Percentiles rank a stretch among this genome's conserved stretches.
phyloP scores from a whole-genome alignment of 2,329 filamentous ascomycete species.

The Cladosporium phlei region DNA sequence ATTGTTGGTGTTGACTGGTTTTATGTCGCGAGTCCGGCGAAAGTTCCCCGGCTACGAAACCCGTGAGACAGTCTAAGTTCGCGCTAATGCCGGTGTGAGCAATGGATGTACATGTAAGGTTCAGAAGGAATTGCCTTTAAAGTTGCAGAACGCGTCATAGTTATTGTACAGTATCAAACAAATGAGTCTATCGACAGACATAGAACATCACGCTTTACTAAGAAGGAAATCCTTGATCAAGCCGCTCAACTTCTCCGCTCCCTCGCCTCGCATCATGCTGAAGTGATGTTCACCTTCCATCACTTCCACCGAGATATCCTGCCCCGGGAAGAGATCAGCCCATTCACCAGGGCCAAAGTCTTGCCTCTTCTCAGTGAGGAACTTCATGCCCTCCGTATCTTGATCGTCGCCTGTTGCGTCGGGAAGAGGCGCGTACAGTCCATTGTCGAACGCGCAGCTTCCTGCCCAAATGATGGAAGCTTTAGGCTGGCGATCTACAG shows the following conservation, averaged over 20 bases:
- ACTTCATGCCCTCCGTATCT: constrained; percentile 47
- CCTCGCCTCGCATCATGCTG: constrained; percentile 34
- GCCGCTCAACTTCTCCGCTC: constrained; percentile 15
- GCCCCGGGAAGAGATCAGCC: constrained; percentile 40
- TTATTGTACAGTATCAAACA: too few relatives aligned
- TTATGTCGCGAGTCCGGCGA: too few relatives aligned
- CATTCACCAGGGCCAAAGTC: constrained; percentile 47
- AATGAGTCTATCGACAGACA: too few relatives aligned
- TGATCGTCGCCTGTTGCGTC: constrained; percentile 10
- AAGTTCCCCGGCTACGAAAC: too few relatives aligned
- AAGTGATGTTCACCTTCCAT: constrained; percentile 37
- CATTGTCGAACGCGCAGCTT: not conserved
- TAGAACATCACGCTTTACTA: too few relatives aligned
- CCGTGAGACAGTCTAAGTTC: too few relatives aligned
- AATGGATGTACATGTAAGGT: too few relatives aligned
- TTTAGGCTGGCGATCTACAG: not conserved
- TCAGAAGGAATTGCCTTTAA: too few relatives aligned
- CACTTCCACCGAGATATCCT: constrained; percentile 32
- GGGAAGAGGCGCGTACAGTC: not conserved
- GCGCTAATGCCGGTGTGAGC: too few relatives aligned
- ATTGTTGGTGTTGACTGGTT: too few relatives aligned
- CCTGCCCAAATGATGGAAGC: not conserved
- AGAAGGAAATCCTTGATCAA: constrained; percentile 21
- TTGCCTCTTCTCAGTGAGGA: constrained; percentile 44
- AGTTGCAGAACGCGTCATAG: too few relatives aligned